Evolutionary conservation across 208 protist species (phyloP).

Genomic region (Naegleria fowleri): DNA sequence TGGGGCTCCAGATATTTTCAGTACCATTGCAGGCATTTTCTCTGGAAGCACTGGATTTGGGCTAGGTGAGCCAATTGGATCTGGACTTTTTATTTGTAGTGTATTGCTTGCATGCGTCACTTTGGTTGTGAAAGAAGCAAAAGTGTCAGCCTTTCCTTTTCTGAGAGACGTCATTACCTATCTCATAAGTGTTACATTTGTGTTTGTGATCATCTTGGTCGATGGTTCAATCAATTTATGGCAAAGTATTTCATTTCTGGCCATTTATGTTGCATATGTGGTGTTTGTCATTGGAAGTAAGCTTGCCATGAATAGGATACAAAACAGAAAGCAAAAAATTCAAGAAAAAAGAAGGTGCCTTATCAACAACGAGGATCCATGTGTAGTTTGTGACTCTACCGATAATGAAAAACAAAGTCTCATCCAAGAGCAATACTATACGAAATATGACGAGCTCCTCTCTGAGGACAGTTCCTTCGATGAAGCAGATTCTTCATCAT

Average conservation of each 20-base stretch:
- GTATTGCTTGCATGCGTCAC: not conserved
- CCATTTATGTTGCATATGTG: constrained; percentile 11
- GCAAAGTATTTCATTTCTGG: not conserved
- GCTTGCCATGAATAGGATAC: not conserved
- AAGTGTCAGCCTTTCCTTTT: not conserved
- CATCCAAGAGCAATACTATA: no score
- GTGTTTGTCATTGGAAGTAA: not conserved
- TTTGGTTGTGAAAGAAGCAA: not conserved
- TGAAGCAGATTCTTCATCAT: not conserved
- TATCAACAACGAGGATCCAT: no score
- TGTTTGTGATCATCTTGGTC: not conserved
- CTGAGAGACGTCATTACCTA: not conserved
- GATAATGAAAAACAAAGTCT: no score
- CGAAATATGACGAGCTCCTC: no score
- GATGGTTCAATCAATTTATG: not conserved
- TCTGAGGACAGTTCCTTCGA: not conserved
- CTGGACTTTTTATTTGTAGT: not conserved
- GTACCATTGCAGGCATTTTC: not conserved
- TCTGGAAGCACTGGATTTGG: constrained; percentile 8
- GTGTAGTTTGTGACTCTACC: not conserved
- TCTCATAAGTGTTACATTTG: not conserved
- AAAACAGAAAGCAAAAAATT: not conserved
- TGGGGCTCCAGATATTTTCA: not conserved
- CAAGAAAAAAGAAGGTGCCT: not conserved
- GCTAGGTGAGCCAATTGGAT: not conserved